Percentiles rank a stretch among this genome's conserved stretches.
These are phyloP conservation scores for Salinomyces thailandicus DNA, from an alignment of 2,329 filamentous ascomycete species.

Conservation along the genomic window DNA sequence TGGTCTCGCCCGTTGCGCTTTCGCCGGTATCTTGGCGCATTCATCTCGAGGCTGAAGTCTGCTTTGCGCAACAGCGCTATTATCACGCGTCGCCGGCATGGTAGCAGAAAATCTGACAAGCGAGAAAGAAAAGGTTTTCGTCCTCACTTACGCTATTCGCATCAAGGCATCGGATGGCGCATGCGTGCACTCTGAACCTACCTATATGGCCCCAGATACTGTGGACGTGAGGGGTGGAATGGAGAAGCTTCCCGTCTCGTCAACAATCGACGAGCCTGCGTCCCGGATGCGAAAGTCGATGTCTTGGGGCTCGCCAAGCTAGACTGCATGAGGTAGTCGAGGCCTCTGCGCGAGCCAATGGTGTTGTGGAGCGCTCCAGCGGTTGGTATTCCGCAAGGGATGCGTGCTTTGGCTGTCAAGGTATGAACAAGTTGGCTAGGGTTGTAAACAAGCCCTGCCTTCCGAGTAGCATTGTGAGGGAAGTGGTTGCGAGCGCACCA, in stretches of 20 bases:
- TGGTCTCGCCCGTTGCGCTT: neutral
- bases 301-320: slow-evolving; percentile 2
- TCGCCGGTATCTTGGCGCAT: neutral
- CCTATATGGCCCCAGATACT: slow-evolving; percentile 3
- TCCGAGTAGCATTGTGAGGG: no score
- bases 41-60: neutral
- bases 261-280: slow-evolving; percentile 11
- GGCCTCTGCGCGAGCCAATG: neutral
- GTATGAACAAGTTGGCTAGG: neutral
- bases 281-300: neutral
- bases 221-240: slow-evolving; percentile 22
- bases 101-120: no score
- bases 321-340: neutral
- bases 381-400: slow-evolving; percentile 3
- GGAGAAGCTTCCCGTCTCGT: slow-evolving; percentile 16
- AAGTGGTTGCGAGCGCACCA: no score
- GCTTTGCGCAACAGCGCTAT: no score
- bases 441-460: neutral
- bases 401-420: slow-evolving; percentile 2
- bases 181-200: neutral
- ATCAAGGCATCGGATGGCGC: neutral
- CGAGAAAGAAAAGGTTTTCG: no score
- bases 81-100: no score
- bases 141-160: neutral
- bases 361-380: neutral